A percentile compares a stretch with the other conserved stretches of the same genome.
Evolutionary conservation across 2,329 filamentous ascomycete genomes (phyloP).

Genomic region (Mollisiaceae sp.): DNA sequence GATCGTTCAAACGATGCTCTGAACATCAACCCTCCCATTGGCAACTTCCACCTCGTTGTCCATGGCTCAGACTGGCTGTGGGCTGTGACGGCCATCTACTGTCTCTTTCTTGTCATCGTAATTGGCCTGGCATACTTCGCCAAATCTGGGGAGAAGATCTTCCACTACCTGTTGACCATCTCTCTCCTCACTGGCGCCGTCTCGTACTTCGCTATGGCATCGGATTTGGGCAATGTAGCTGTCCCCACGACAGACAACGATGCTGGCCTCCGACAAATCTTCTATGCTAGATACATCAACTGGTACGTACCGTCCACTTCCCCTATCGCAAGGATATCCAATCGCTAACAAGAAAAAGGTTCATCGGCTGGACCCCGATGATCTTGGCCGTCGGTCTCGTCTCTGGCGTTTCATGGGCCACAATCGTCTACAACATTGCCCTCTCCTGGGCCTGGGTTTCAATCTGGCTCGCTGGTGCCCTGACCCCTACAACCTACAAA

Average conservation of each 20-base stretch:
- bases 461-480: conserved; percentile 66
- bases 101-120: conserved; percentile 56
- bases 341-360: conserved; percentile 32
- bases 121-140: conserved; percentile 56
- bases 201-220: conserved; percentile 70
- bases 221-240: conserved; percentile 65
- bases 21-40: conserved; percentile 34
- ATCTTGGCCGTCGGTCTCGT: conserved; percentile 66
- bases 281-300: conserved; percentile 69
- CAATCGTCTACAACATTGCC: conserved; percentile 64
- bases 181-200: conserved; percentile 64
- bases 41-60: conserved; percentile 48
- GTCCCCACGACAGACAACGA: conserved; percentile 60
- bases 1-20: conserved; percentile 35
- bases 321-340: neutral
- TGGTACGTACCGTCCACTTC: conserved; percentile 46
- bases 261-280: conserved; percentile 61
- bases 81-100: conserved; percentile 64
- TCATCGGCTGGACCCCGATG: conserved; percentile 55
- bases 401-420: conserved; percentile 66
- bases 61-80: conserved; percentile 68
- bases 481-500: conserved; percentile 66
- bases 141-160: conserved; percentile 55
- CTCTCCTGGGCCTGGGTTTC: conserved; percentile 69
- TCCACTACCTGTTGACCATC: conserved; percentile 66